These are phyloP conservation scores for Phenoliferia sp. DNA, from an alignment of 1,284 basidiomycete genomes.

Conservation along the genomic window DNA sequence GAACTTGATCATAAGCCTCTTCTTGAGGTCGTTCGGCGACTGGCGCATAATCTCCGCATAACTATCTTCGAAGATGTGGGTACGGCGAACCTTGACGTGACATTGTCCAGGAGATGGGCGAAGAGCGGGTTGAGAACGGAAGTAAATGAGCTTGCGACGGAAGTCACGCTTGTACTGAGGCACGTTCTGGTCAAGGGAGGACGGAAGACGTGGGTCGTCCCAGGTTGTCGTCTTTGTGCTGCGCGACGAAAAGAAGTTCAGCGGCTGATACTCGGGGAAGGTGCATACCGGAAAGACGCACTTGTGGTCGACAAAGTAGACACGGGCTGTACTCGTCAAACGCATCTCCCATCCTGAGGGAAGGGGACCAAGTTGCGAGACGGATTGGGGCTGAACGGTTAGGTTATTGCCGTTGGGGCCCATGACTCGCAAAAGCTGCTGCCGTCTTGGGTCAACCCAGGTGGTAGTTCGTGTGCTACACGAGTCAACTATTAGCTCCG, in stretches of 20 bases:
- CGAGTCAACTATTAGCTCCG: constrained; percentile 19
- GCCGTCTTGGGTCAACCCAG: constrained; percentile 94
- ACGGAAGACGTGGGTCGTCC: constrained; percentile 86
- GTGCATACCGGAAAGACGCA: neutral
- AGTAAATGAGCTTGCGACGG: constrained; percentile 96
- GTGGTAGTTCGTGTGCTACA: constrained; percentile 95
- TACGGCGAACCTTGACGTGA: constrained; percentile 89
- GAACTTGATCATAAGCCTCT: constrained; percentile 96
- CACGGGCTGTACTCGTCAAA: constrained; percentile 81
- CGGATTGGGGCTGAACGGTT: constrained; percentile 69
- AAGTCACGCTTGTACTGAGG: constrained; percentile 99
- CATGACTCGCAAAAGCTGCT: constrained; percentile 78
- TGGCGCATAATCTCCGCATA: constrained; percentile 94
- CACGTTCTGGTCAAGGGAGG: constrained; percentile 80
- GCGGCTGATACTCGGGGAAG: neutral
- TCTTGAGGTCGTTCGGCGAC: constrained; percentile 90
- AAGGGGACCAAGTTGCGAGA: constrained; percentile 85
- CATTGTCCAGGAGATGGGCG: constrained; percentile 77
- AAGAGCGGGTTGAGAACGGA: constrained; percentile 94
- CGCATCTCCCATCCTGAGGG: constrained; percentile 99
- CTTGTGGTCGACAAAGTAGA: constrained; percentile 94
- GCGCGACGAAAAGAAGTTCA: neutral
- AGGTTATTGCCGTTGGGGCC: constrained; percentile 75
- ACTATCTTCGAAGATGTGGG: constrained; percentile 92
- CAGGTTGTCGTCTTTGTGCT: constrained; percentile 77